A percentile compares a stretch with the other conserved stretches of the same genome.
Evolutionary conservation across 2,329 filamentous ascomycete species (phyloP).

Genomic region (Cercospora sojina): DNA sequence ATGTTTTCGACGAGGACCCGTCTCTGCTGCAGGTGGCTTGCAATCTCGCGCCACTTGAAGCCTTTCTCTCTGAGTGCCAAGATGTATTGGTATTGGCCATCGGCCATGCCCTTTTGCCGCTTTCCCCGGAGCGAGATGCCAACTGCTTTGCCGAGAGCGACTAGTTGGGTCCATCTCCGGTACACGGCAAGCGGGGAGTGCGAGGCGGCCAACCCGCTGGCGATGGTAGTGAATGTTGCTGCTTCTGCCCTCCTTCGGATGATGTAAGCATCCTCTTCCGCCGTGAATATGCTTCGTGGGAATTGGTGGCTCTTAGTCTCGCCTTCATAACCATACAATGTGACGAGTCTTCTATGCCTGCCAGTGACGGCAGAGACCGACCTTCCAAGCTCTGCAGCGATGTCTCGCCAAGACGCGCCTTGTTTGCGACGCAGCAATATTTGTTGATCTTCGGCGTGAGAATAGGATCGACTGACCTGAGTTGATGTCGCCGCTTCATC

Average conservation of each 20-base stretch:
- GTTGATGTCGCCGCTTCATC: not conserved
- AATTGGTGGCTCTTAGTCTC: not conserved
- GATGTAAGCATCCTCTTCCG: not conserved
- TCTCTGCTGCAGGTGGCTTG: not conserved
- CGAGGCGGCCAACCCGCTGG: not conserved
- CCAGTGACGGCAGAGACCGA: not conserved
- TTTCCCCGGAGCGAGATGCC: no score
- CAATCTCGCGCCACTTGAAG: not conserved
- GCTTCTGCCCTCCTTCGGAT: not conserved
- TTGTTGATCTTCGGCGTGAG: not conserved
- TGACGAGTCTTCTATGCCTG: not conserved
- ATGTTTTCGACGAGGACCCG: no score
- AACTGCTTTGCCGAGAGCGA: not conserved
- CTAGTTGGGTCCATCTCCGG: not conserved
- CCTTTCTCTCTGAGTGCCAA: not conserved
- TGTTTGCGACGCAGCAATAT: not conserved
- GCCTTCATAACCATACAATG: not conserved
- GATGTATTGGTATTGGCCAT: not conserved
- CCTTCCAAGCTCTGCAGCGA: not conserved
- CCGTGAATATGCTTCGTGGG: not conserved
- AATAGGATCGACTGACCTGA: not conserved
- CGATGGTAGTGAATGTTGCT: not conserved
- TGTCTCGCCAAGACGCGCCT: not conserved
- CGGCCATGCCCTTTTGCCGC: not conserved
- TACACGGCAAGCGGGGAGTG: not conserved